Base-by-base conservation (phyloP, 2,329 filamentous ascomycete genomes). In the Pseudogymnoascus sp. region DNA sequence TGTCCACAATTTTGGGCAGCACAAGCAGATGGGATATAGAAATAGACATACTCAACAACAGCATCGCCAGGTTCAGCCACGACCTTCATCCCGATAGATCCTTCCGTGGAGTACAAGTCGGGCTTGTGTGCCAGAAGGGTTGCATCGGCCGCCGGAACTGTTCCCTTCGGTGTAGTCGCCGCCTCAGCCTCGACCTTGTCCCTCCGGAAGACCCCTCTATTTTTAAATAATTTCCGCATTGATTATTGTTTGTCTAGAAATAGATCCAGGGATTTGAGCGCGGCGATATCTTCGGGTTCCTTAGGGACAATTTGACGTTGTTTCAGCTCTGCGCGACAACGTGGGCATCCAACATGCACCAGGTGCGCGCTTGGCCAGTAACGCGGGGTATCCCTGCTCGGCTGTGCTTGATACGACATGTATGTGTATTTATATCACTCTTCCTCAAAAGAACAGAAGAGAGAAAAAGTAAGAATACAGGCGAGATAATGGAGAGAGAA, bases 31-130 rank as follows among this genome's bases (percentile, higher is more conserved):
- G 40, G 9, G n/a, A 5, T 42, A 11, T 42, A 23, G 6, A 40
- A 21, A 21, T 12, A 12, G 8, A 64, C 62, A 40, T 62, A 64
- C 64, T 65, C 64, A 4, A 65, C 25, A 59, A 3, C 23, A 40
- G 59, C 59, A 37, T 62, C 18, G 21, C 23, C 23, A 9, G 64
- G 62, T 9, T 65, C 59, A 56, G 60, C 62, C 11, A 65, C 37
- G 7, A 65, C 59, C n/a, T 60, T 65, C 3, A 65, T 65, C 4
- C 64, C 64, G 25, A 14, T 62, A 59, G 12, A 9, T 28, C 63
- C 63, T 5, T 64, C 46, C 7, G 62, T 64, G 5, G 62, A 65
- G 28, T 65, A 65, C 5, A 65, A 18, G 23, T 64, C 34, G 23
- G 28, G 42, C 9, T 56, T 4, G 4, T 18, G 49, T 34, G 28